Conservation (phyloP, 345 rosid species). For the Acer campestre region DNA sequence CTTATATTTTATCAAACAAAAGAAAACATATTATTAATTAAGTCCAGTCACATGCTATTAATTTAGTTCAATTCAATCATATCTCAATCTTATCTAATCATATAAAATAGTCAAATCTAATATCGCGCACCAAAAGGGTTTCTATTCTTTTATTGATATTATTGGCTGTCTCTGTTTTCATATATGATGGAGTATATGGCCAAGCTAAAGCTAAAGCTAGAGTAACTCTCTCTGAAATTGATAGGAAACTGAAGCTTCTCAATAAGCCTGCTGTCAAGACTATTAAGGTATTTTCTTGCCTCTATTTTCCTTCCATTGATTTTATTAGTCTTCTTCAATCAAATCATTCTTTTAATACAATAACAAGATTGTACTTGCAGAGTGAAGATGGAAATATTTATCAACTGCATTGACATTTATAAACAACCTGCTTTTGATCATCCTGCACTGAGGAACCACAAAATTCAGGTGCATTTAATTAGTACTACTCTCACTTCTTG, state of each 20-base stretch:
- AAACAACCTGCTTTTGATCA: conserved; percentile 41
- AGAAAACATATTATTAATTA: no score
- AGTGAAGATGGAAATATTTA: conserved; percentile 35
- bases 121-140: background rate
- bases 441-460: conserved; percentile 25
- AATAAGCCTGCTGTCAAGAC: conserved; percentile 62
- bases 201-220: background rate
- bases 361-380: conserved; percentile 3
- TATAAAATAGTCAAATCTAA: no score
- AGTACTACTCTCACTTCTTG: no score
- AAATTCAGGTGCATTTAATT: conserved; percentile 28
- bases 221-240: conserved; percentile 22
- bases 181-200: conserved; percentile 9
- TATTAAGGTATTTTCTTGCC: conserved; percentile 26
- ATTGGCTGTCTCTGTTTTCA: conserved; percentile 18
- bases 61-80: background rate
- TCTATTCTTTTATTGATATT: conserved; percentile 11
- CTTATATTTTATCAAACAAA: no score
- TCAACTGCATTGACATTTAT: conserved; percentile 38
- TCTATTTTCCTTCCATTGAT: background rate
- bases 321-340: background rate
- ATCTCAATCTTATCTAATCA: background rate
- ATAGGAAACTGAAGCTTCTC: conserved; percentile 39
- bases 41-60: no score
- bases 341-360: background rate